A percentile compares a stretch with the other conserved stretches of the same genome.
Conservation (phyloP, 805 yeast species). For the Metschnikowia noctiluminum region DNA sequence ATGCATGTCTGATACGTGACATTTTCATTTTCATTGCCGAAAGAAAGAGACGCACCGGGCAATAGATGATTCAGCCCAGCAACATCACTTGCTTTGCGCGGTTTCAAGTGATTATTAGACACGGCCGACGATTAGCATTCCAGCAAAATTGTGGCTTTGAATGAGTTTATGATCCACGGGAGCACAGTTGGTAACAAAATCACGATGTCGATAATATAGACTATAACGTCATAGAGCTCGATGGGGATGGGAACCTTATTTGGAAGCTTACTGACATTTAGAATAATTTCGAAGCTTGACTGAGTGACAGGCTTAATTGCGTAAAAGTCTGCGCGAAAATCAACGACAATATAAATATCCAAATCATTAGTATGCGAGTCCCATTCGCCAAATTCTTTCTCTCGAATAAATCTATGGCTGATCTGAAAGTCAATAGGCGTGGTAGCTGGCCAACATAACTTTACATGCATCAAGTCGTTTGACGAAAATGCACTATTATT, state of each 20-base stretch:
- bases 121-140: no score
- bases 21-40: no score
- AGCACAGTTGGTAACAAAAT: constrained; percentile 9
- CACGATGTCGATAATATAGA: constrained; percentile 13
- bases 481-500: constrained; percentile 22
- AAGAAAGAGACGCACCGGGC: no score
- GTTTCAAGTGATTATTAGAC: no score
- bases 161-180: constrained; percentile 2
- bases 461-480: constrained; percentile 18
- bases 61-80: no score
- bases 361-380: constrained; percentile 2
- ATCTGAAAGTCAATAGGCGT: constrained; percentile 14
- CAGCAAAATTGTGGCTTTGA: not conserved
- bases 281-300: constrained; percentile 4
- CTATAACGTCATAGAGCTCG: constrained; percentile 17
- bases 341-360: constrained; percentile 16
- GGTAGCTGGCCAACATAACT: constrained; percentile 22
- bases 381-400: not conserved
- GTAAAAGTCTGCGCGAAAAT: constrained; percentile 15
- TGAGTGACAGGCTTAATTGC: constrained; percentile 8
- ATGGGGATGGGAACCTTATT: constrained; percentile 17
- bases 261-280: constrained; percentile 15
- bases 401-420: constrained; percentile 10
- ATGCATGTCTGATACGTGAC: no score
- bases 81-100: no score